Evolutionary conservation across 768 basidiomycete species (phyloP), one percentile per base, ranked within the genome.

Genomic region (Boletus rubroflammeus): DNA sequence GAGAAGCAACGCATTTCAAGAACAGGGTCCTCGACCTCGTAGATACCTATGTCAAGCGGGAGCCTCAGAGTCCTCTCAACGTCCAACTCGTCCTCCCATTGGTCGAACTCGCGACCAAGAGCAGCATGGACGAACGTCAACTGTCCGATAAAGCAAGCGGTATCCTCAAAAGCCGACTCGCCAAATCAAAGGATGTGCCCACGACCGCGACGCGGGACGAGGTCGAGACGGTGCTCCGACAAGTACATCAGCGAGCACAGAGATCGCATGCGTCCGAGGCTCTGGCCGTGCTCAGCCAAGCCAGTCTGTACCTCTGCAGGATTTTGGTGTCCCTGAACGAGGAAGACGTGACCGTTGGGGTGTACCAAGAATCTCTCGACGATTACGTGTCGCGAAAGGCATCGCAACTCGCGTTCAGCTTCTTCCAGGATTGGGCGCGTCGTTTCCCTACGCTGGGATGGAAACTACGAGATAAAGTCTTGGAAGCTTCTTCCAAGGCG

Each of bases 1-100:
- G 90, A 43, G 90, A 96, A 72, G 93, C 93, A 4, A 88, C 91
- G 6, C 90, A 98, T 71, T 98, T 97, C 83, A 98, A 96, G 69
- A 93, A 91, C 69, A 86, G 95, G 13, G 88, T 97, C 28, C 84
- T 99, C 28, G 96, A 98, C 69, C 81, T 99, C n/a, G 79, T 98
- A 54, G 94, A 98, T 50, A 83, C 80, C 23, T 95, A 85, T 73
- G 72, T 88, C 59, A 88, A 83, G 67, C 86, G 83, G 62, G 88
- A 93, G 60, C 80, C 88, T 2, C 76, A 83, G n/a, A 96, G 81
- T 66, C 77, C 85, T 0, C 77, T 86, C 51, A 72, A 84, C 49
- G 63, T 91, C 36, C 82, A 80, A 36, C 75, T 91, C 45, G 76
- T 97, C 58, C 59, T 85, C 3, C 90, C 95, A 9, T 76, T 99